phyloP scores from a whole-genome alignment of 2,329 filamentous ascomycete species.

The Sarocladium brachiariae region DNA sequence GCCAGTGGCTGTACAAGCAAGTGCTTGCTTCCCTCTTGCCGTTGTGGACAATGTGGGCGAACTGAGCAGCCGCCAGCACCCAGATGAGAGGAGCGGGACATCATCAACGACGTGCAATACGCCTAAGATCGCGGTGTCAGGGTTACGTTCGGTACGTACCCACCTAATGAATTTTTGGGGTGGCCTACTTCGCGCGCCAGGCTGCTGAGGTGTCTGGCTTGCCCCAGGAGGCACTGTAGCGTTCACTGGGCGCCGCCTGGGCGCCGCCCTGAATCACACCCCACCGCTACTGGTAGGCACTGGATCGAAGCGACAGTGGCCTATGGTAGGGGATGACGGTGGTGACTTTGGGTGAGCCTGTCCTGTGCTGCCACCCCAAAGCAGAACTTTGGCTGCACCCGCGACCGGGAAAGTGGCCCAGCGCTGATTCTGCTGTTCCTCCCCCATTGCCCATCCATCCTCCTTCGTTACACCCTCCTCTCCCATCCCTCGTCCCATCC shows the following conservation, averaged over 20 bases:
- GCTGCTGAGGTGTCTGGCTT: not conserved
- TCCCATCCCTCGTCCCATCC: constrained; percentile 26
- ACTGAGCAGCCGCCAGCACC: constrained; percentile 1
- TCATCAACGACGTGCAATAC: not conserved
- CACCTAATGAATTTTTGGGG: constrained; percentile 2
- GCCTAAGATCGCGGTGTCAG: constrained; percentile 3
- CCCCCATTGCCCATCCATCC: constrained; percentile 11
- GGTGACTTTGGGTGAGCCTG: not conserved
- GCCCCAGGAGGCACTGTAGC: not conserved
- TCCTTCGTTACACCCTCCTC: constrained; percentile 23
- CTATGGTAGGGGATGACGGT: not conserved
- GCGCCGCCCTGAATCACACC: not conserved
- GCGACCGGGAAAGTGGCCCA: constrained; percentile 20
- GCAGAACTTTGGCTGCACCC: not conserved
- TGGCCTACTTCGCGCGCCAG: not conserved
- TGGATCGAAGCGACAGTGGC: no score
- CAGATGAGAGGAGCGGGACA: constrained; percentile 9
- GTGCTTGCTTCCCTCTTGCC: not conserved
- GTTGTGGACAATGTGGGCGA: not conserved
- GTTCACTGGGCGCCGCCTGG: no score
- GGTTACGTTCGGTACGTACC: constrained; percentile 7
- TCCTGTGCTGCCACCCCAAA: constrained; percentile 1
- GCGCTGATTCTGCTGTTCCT: constrained; percentile 27
- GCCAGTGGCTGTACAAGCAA: not conserved
- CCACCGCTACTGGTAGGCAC: not conserved